A percentile compares a stretch with the other conserved stretches of the same genome.
Evolutionary conservation across 441 rosid genomes (phyloP).

Genomic region (Theobroma grandiflorum): DNA sequence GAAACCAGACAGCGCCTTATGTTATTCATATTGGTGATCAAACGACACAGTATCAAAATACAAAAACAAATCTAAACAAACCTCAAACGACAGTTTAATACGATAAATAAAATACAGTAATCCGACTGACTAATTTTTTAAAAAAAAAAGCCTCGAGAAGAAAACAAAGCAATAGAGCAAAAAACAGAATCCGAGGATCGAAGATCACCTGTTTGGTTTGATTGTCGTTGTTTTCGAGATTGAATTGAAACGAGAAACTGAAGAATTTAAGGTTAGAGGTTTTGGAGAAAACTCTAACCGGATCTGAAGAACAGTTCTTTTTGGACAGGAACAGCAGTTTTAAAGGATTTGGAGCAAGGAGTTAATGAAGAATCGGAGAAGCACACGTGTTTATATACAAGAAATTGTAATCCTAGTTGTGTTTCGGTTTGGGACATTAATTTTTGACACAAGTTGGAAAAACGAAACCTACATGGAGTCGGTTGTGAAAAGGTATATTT

Average conservation of each 20-base stretch:
- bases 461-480: background rate
- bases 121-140: background rate
- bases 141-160: too few relatives aligned
- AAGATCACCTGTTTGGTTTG: constrained; percentile 5
- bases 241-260: background rate
- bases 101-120: background rate
- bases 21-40: background rate
- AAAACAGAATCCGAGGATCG: background rate
- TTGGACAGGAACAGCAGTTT: background rate
- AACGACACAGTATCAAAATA: background rate
- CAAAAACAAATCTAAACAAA: background rate
- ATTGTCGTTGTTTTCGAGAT: background rate
- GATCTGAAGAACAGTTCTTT: background rate
- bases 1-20: background rate
- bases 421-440: background rate
- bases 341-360: background rate
- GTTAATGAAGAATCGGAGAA: background rate
- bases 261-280: background rate
- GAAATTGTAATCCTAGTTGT: background rate
- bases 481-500: background rate
- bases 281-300: background rate
- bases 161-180: background rate
- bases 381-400: background rate
- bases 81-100: background rate
- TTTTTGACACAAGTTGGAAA: background rate